These are phyloP conservation scores for Myxozyma neotropica DNA, from an alignment of 805 yeast species.

Conservation along the genomic window DNA sequence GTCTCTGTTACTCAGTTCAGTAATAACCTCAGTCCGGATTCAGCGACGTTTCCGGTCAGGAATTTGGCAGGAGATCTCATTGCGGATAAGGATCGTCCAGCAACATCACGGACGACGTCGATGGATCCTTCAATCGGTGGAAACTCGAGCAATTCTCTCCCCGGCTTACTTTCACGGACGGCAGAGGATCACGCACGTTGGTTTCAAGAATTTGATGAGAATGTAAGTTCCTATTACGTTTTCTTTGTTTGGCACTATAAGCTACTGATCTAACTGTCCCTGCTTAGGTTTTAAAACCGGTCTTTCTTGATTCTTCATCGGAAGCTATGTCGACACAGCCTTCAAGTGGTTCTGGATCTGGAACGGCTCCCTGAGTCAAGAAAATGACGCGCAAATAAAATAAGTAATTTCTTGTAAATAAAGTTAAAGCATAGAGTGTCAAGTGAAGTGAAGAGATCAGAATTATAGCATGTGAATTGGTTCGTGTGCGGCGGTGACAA, in stretches of 20 bases:
- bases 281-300: constrained; percentile 29
- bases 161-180: constrained; percentile 22
- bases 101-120: constrained; percentile 35
- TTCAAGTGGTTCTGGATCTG: neutral
- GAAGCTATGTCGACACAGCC: neutral
- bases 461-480: no score
- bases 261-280: neutral
- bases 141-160: constrained; percentile 13
- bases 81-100: constrained; percentile 10
- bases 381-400: neutral
- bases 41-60: neutral
- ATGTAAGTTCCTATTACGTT: constrained; percentile 78
- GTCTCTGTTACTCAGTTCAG: neutral
- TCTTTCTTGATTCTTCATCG: constrained; percentile 17
- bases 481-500: no score
- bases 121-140: constrained; percentile 9
- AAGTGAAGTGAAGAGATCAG: no score
- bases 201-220: constrained; percentile 93
- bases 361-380: no score
- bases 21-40: neutral
- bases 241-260: neutral
- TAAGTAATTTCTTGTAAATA: no score
- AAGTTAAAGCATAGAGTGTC: no score
- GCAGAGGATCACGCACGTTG: constrained; percentile 80
- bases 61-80: neutral